Conservation (phyloP, 345 rosid species). For the Sonneratia alba region DNA sequence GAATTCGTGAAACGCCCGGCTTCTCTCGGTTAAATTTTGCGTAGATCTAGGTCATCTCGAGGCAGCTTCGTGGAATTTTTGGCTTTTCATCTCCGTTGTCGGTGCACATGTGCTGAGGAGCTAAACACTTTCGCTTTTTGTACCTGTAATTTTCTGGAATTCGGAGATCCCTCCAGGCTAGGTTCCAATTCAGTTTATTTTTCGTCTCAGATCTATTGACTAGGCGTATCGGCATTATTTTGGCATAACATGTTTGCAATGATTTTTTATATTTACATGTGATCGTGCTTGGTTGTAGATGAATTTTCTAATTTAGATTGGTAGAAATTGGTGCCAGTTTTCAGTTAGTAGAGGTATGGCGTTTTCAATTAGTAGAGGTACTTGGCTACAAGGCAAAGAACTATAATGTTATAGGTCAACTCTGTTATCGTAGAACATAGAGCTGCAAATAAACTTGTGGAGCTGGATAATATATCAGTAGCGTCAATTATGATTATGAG, state of each 20-base stretch:
- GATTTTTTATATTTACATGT: neutral
- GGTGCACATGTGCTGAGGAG: neutral
- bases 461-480: too few species aligned
- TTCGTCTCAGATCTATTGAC: too few species aligned
- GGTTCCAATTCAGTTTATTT: neutral
- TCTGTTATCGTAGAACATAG: too few species aligned
- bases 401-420: too few species aligned
- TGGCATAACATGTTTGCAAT: neutral
- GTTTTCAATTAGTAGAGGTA: too few species aligned
- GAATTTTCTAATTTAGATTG: too few species aligned
- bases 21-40: neutral
- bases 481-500: too few species aligned
- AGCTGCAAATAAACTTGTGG: too few species aligned
- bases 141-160: neutral
- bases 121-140: neutral
- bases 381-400: too few species aligned
- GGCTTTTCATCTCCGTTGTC: neutral
- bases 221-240: neutral
- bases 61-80: neutral
- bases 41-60: constrained; percentile 5
- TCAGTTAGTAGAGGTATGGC: neutral
- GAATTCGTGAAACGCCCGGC: neutral
- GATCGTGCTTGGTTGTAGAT: neutral
- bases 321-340: too few species aligned
- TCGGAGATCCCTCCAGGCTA: neutral